Evolutionary conservation across 768 basidiomycete species (phyloP).

Genomic region (Collybiopsis confluens): DNA sequence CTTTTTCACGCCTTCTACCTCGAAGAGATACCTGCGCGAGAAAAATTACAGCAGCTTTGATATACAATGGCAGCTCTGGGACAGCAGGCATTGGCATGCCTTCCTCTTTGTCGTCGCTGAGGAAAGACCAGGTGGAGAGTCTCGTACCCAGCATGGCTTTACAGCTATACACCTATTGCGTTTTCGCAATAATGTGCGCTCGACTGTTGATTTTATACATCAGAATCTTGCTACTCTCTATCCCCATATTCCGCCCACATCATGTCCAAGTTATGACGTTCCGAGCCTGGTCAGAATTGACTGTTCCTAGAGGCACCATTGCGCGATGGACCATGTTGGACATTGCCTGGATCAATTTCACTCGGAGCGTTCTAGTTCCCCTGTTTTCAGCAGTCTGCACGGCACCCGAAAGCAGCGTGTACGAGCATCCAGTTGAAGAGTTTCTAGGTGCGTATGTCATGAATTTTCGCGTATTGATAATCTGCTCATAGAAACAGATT

Average conservation of each 20-base stretch:
- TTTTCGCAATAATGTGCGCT: constrained; percentile 40
- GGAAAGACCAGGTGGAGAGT: constrained; percentile 13
- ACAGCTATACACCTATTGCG: constrained; percentile 24
- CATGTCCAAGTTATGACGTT: constrained; percentile 35
- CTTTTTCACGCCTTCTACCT: constrained; percentile 51
- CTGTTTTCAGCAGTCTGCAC: constrained; percentile 75
- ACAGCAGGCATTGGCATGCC: constrained; percentile 50
- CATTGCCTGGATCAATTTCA: constrained; percentile 46
- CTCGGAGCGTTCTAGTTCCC: constrained; percentile 50
- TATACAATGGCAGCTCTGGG: constrained; percentile 66
- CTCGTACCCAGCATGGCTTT: constrained; percentile 12
- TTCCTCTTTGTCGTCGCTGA: constrained; percentile 24
- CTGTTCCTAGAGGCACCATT: constrained; percentile 36
- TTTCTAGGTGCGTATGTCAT: constrained; percentile 48
- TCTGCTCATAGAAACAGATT: constrained; percentile 38
- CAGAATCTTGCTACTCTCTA: constrained; percentile 35
- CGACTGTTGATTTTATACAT: constrained; percentile 43
- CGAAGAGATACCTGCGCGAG: constrained; percentile 13
- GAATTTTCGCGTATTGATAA: neutral
- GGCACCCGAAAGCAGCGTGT: constrained; percentile 49
- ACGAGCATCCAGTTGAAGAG: constrained; percentile 57
- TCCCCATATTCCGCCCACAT: constrained; percentile 36
- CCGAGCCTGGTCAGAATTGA: constrained; percentile 41
- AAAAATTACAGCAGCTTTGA: constrained; percentile 43
- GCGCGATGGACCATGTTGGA: constrained; percentile 45